Base-by-base conservation (phyloP, 305 asterid genomes). In the Ilex paraguariensis region DNA sequence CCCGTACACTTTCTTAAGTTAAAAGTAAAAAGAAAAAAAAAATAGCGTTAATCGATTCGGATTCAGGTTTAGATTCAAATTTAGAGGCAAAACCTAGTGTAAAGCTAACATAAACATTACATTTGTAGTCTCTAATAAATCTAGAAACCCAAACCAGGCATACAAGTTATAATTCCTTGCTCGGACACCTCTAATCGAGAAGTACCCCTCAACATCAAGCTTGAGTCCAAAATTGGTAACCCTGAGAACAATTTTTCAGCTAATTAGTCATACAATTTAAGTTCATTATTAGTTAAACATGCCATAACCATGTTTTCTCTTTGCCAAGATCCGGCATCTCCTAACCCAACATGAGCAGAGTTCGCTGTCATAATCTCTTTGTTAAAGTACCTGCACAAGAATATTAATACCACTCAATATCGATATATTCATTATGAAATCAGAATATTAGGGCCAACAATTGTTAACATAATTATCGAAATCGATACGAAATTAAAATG, bases 271-370 rank as follows among this genome's bases (percentile, higher is more conserved):
- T 36, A 36, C 5, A 36, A 4, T 36, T 4, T 36, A 36, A 36
- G 21, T 17, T 17, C 21, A 17, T 17, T 17, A 36, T 4, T 7
- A 36, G 42, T 4, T 4, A 36, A 36, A 36, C 5, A 36, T 36
- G 8, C 21, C 21, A 2, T 46, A 33, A 83, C 98, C 95, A 83
- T 88, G 78, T 74, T 91, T 74, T 88, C 96, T 9, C 39, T 72
- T 80, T 91, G 95, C 96, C 98, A 88, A 1, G 95, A 91, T 79
- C 95, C 98, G 28, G 61, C 63, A n/a, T 84, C 84, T 28, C 98
- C 98, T 0, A 91, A 70, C 36, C 98, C 98, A 31, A 91, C 69
- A 59, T 58, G 78, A 56, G 95, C 95, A 16, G 81, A 72, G 42
- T 54, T 77, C 54, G 89, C 89, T 21, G 60, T 61, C 9, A 84